These are phyloP conservation scores for Heterobasidion parviporum DNA, from an alignment of 1,284 basidiomycete species.

Conservation along the genomic window DNA sequence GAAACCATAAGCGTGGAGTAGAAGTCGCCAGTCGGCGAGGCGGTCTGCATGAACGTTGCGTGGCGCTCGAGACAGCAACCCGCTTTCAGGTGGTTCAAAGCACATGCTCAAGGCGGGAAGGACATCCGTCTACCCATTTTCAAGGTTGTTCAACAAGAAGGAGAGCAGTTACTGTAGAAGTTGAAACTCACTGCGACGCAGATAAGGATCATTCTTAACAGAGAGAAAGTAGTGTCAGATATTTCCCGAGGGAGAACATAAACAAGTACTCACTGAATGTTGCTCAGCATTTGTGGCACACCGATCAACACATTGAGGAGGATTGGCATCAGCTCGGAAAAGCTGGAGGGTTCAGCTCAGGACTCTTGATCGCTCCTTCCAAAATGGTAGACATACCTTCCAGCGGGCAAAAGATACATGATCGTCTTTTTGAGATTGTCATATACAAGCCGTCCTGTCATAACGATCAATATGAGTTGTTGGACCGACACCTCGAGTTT, in stretches of 20 bases:
- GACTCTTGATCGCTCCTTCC: too few relatives aligned
- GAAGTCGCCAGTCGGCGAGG: conserved; percentile 39
- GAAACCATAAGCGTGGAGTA: conserved; percentile 61
- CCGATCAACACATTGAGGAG: conserved; percentile 45
- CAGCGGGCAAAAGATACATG: conserved; percentile 38
- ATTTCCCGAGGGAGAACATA: conserved; percentile 1
- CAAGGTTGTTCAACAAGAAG: background rate
- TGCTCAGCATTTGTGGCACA: conserved; percentile 40
- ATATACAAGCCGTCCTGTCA: conserved; percentile 49
- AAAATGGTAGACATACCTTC: conserved; percentile 20
- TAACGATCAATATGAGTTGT: conserved; percentile 11
- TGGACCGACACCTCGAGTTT: background rate
- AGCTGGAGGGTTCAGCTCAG: conserved; percentile 20
- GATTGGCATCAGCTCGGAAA: conserved; percentile 64
- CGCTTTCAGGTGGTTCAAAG: conserved; percentile 45
- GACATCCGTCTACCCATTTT: conserved; percentile 33
- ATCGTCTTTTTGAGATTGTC: conserved; percentile 59
- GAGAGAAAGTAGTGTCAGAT: conserved; percentile 4
- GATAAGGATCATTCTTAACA: conserved; percentile 41
- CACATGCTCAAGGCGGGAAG: conserved; percentile 41
- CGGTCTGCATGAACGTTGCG: conserved; percentile 52
- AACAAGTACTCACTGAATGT: conserved; percentile 30
- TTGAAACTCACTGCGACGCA: conserved; percentile 31
- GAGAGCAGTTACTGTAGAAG: background rate
- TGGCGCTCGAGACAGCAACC: conserved; percentile 51